Percentiles rank a stretch among this genome's conserved stretches.
phyloP scores from a whole-genome alignment of 768 basidiomycete species.

The Termitomyces sp. region DNA sequence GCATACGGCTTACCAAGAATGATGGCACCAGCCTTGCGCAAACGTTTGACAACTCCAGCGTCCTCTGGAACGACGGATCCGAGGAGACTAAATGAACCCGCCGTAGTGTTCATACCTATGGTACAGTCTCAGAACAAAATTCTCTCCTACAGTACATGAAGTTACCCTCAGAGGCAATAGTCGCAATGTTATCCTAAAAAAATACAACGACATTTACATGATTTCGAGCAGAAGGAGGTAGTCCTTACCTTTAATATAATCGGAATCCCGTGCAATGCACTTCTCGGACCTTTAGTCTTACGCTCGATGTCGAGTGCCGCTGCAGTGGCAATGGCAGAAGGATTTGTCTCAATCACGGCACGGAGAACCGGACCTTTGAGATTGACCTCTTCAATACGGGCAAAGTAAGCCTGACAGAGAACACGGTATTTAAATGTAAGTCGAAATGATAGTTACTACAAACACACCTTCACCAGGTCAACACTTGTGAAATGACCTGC shows the following conservation, averaged over 20 bases:
- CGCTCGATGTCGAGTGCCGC: slow-evolving; percentile 46
- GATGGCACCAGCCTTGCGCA: slow-evolving; percentile 41
- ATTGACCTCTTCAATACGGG: slow-evolving; percentile 69
- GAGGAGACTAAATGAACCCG: slow-evolving; percentile 40
- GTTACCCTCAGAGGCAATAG: slow-evolving; percentile 39
- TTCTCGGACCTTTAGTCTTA: slow-evolving; percentile 36
- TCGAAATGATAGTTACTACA: neutral
- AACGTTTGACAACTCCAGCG: slow-evolving; percentile 40
- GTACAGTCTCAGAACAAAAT: neutral
- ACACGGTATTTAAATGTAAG: neutral
- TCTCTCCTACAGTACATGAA: neutral
- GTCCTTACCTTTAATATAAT: slow-evolving; percentile 43
- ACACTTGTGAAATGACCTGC: slow-evolving; percentile 53
- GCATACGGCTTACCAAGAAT: slow-evolving; percentile 31
- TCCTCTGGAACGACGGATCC: slow-evolving; percentile 42
- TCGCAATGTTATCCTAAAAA: slow-evolving; percentile 44
- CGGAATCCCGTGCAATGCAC: slow-evolving; percentile 52
- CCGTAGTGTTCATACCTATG: slow-evolving; percentile 44
- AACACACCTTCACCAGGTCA: slow-evolving; percentile 55
- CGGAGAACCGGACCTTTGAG: slow-evolving; percentile 51
- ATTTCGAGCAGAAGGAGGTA: neutral
- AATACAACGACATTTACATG: neutral
- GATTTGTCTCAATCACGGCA: slow-evolving; percentile 57
- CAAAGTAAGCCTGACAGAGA: slow-evolving; percentile 52
- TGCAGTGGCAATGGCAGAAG: slow-evolving; percentile 49